A percentile compares a stretch with the other conserved stretches of the same genome.
These are phyloP conservation scores for Xylaria hypoxylon DNA, from an alignment of 2,329 filamentous ascomycete species.

Conservation along the genomic window DNA sequence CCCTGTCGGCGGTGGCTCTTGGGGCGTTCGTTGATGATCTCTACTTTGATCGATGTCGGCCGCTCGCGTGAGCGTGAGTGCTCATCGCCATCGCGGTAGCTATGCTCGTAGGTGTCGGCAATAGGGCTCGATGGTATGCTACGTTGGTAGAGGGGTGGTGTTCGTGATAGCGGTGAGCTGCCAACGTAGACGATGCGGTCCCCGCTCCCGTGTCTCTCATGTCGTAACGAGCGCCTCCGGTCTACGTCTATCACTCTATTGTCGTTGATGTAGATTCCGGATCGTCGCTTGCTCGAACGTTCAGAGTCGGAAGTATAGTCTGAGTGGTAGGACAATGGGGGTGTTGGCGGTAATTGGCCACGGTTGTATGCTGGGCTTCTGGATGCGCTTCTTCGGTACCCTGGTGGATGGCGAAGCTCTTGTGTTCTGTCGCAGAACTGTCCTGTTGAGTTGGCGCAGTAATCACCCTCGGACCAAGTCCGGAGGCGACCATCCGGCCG, in stretches of 20 bases:
- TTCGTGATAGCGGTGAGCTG: conserved; percentile 59
- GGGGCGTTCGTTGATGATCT: conserved; percentile 52
- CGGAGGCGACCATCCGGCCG: conserved; percentile 59
- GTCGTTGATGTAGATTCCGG: conserved; percentile 55
- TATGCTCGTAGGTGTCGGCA: conserved; percentile 39
- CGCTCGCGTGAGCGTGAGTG: conserved; percentile 42
- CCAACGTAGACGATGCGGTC: conserved; percentile 61
- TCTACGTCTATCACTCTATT: conserved; percentile 53
- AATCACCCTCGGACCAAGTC: conserved; percentile 51
- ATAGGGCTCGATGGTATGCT: conserved; percentile 57
- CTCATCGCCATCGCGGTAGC: conserved; percentile 42
- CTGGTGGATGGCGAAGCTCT: conserved; percentile 56
- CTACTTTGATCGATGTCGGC: conserved; percentile 52
- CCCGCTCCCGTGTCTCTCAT: conserved; percentile 49
- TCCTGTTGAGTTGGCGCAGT: conserved; percentile 56
- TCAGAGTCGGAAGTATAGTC: conserved; percentile 49
- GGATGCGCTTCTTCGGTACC: conserved; percentile 52
- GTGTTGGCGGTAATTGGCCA: conserved; percentile 57
- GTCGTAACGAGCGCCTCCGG: conserved; percentile 47
- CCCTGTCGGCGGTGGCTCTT: conserved; percentile 54
- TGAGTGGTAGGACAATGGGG: conserved; percentile 52
- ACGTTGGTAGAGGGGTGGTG: conserved; percentile 59
- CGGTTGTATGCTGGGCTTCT: conserved; percentile 50
- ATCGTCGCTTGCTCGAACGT: conserved; percentile 50
- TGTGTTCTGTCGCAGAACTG: conserved; percentile 57